phyloP scores from a whole-genome alignment of 169 alveolate species.

The Plasmodium gonderi region DNA sequence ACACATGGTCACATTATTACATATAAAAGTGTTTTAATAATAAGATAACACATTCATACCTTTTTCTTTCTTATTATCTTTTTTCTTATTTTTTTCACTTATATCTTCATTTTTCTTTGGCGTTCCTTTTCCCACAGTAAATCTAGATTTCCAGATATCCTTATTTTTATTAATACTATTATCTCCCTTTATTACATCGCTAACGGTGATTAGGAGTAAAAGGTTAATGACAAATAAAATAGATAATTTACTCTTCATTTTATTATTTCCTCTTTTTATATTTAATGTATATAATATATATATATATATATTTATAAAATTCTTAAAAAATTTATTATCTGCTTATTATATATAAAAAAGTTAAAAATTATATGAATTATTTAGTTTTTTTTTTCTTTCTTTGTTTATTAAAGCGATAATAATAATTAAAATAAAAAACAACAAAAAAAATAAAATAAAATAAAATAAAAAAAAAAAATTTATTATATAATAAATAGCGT shows the following conservation, averaged over 20 bases:
- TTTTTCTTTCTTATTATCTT: conserved; percentile 4
- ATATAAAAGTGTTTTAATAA: not conserved
- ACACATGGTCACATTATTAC: too few species aligned
- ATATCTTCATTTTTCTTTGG: not conserved
- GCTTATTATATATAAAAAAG: not conserved
- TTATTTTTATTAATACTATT: conserved; percentile 3
- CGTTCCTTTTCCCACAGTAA: conserved; percentile 19
- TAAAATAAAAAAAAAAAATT: too few species aligned
- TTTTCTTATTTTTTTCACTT: not conserved
- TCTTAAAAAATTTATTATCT: not conserved
- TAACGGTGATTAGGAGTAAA: conserved; percentile 15
- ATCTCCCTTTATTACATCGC: conserved; percentile 39
- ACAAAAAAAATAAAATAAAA: too few species aligned
- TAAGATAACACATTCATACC: not conserved
- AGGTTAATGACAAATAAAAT: conserved; percentile 17
- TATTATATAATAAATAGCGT: too few species aligned
- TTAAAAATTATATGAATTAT: not conserved
- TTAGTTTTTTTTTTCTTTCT: not conserved
- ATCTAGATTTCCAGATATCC: conserved; percentile 48
- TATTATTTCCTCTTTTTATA: not conserved
- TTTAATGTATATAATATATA: not conserved
- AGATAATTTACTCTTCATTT: conserved; percentile 21
- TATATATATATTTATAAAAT: not conserved
- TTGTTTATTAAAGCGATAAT: too few species aligned
- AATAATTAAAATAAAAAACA: too few species aligned